Evolutionary conservation across 768 basidiomycete genomes (phyloP).

Genomic region (Clitopilus hobsonii): DNA sequence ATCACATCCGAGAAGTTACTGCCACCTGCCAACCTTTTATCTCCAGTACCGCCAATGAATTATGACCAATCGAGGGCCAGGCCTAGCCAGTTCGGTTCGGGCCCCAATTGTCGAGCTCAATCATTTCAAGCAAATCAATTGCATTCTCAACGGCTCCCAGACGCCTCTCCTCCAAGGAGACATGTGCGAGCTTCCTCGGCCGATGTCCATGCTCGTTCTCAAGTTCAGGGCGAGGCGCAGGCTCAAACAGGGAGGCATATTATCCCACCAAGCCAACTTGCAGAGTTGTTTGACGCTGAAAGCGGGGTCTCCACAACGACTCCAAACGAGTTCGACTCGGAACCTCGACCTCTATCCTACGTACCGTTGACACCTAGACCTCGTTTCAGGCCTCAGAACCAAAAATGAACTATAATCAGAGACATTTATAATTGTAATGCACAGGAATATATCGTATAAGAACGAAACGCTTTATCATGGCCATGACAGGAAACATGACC

Average conservation of each 20-base stretch:
- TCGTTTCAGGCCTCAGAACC: neutral
- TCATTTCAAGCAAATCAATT: neutral
- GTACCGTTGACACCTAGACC: conserved; percentile 14
- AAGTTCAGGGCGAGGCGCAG: neutral
- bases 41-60: neutral
- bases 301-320: neutral
- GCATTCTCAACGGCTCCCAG: neutral
- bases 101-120: neutral
- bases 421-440: too few relatives aligned
- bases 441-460: too few relatives aligned
- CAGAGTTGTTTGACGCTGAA: conserved; percentile 15
- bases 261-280: conserved; percentile 19
- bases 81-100: neutral
- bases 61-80: too few relatives aligned
- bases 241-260: conserved; percentile 14
- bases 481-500: too few relatives aligned
- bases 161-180: conserved; percentile 10
- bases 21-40: conserved; percentile 23
- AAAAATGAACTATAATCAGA: too few relatives aligned
- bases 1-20: conserved; percentile 58
- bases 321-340: neutral
- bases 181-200: conserved; percentile 45
- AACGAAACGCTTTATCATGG: too few relatives aligned
- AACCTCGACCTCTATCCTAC: neutral
- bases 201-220: too few relatives aligned